These are phyloP conservation scores for Penicillium steckii DNA, from an alignment of 495 filamentous ascomycete genomes.

Conservation along the genomic window DNA sequence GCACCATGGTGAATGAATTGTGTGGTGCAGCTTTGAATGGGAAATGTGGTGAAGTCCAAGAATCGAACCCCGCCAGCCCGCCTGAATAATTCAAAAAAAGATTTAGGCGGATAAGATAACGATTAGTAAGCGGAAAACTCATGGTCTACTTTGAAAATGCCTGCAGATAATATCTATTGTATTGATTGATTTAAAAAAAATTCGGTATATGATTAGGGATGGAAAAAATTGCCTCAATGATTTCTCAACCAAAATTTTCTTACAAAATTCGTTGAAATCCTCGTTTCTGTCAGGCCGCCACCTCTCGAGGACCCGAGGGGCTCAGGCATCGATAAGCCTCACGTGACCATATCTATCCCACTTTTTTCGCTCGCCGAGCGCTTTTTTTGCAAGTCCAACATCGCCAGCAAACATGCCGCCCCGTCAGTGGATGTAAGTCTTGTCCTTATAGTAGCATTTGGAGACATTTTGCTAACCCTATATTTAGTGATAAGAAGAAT, in stretches of 20 bases:
- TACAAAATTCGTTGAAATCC: not conserved
- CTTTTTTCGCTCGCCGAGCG: slow-evolving; percentile 22
- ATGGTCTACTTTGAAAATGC: not conserved
- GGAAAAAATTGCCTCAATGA: too few species aligned
- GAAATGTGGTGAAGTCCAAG: slow-evolving; percentile 10
- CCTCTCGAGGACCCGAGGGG: slow-evolving; percentile 24
- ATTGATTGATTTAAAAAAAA: too few species aligned
- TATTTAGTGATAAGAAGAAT: slow-evolving; percentile 82
- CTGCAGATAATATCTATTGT: too few species aligned
- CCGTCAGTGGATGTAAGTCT: slow-evolving; percentile 89
- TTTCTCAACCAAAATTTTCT: too few species aligned
- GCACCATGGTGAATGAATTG: slow-evolving; percentile 64
- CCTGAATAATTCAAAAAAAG: slow-evolving; percentile 33
- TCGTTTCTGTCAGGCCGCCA: not conserved
- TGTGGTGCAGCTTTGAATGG: slow-evolving; percentile 2
- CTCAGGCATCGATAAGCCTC: slow-evolving; percentile 33
- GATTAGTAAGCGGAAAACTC: slow-evolving; percentile 22
- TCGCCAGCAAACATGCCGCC: slow-evolving; percentile 60
- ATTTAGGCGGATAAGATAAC: slow-evolving; percentile 37
- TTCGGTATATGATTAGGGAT: too few species aligned
- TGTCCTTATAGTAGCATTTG: slow-evolving; percentile 6
- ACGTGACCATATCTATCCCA: slow-evolving; percentile 41
- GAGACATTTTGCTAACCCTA: slow-evolving; percentile 8
- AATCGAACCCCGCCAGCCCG: slow-evolving; percentile 21
- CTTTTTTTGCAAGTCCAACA: slow-evolving; percentile 22